phyloP scores from a whole-genome alignment of 352 stramenopile species.

The Phytopythium kandeliae region DNA sequence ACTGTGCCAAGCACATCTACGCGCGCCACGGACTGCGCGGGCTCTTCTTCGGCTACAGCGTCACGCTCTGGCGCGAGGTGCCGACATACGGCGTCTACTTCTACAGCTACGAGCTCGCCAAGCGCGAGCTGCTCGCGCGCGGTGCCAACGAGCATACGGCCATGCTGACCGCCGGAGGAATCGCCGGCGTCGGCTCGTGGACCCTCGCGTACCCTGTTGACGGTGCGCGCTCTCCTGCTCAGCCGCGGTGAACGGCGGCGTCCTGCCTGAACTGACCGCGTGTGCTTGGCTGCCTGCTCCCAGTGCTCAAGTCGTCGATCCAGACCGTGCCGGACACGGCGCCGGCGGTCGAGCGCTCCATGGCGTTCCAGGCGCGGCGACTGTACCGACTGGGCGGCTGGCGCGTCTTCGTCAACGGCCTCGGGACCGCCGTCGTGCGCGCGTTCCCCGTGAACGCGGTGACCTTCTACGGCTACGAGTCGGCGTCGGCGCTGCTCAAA shows the following conservation, averaged over 20 bases:
- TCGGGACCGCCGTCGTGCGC: constrained; percentile 70
- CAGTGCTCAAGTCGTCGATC: constrained; percentile 85
- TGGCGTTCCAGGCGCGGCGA: constrained; percentile 58
- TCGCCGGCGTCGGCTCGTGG: constrained; percentile 76
- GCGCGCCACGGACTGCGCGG: constrained; percentile 45
- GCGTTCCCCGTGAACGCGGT: constrained; percentile 84
- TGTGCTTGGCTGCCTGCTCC: neutral
- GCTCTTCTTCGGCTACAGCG: constrained; percentile 68
- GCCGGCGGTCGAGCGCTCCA: constrained; percentile 50
- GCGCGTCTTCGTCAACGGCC: constrained; percentile 71
- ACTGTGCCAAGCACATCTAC: constrained; percentile 77
- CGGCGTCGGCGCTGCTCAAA: constrained; percentile 66
- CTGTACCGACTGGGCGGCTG: constrained; percentile 62
- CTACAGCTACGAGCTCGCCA: constrained; percentile 72
- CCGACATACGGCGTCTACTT: constrained; percentile 84
- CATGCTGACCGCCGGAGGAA: constrained; percentile 77
- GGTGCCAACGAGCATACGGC: constrained; percentile 52
- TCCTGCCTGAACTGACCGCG: neutral
- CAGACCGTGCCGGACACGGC: constrained; percentile 66
- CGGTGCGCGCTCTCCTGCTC: constrained; percentile 18
- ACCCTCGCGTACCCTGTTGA: constrained; percentile 79
- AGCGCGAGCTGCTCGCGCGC: constrained; percentile 58
- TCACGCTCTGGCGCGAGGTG: constrained; percentile 74
- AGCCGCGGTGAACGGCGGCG: constrained; percentile 12
- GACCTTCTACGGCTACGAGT: constrained; percentile 85